Evolutionary conservation across 2,329 filamentous ascomycete genomes (phyloP).

Genomic region (Colletotrichum sidae): DNA sequence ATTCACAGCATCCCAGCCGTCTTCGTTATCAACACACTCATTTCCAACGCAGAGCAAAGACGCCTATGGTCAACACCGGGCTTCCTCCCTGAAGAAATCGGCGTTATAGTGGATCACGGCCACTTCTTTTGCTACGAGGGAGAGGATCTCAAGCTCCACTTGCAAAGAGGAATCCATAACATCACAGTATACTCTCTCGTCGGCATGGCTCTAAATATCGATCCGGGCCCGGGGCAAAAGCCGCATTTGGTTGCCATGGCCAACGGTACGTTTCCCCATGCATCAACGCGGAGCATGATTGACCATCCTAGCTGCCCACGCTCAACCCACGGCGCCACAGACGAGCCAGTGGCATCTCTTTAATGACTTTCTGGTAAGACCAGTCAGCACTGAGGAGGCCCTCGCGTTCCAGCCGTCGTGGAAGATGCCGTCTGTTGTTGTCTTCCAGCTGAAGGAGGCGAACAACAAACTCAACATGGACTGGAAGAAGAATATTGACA

Average conservation of each 20-base stretch:
- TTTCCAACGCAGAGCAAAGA: slow-evolving; percentile 77
- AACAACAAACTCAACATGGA: slow-evolving; percentile 86
- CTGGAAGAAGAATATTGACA: slow-evolving; percentile 89
- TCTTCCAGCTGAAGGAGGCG: slow-evolving; percentile 84
- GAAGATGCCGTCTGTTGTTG: slow-evolving; percentile 91
- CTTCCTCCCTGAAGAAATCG: slow-evolving; percentile 94
- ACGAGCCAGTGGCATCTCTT: slow-evolving; percentile 92
- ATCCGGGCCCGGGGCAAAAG: slow-evolving; percentile 85
- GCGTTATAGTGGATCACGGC: slow-evolving; percentile 89
- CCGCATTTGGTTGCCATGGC: slow-evolving; percentile 92
- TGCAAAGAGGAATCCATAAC: slow-evolving; percentile 82
- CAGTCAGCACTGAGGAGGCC: slow-evolving; percentile 84
- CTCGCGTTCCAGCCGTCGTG: slow-evolving; percentile 89
- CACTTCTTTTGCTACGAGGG: slow-evolving; percentile 96
- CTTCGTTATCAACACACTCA: slow-evolving; percentile 88
- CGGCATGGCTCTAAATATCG: slow-evolving; percentile 90
- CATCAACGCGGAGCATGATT: not conserved
- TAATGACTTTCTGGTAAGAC: slow-evolving; percentile 94
- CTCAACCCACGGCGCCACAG: slow-evolving; percentile 67
- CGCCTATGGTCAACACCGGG: slow-evolving; percentile 89
- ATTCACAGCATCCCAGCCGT: slow-evolving; percentile 86
- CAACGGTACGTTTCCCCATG: slow-evolving; percentile 68
- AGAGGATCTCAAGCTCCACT: slow-evolving; percentile 83
- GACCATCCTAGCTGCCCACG: slow-evolving; percentile 68
- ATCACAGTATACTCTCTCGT: slow-evolving; percentile 93